Evolutionary conservation across 495 filamentous ascomycete genomes (phyloP), one percentile per base, ranked within the genome.

Genomic region (Penicillium chermesinum): DNA sequence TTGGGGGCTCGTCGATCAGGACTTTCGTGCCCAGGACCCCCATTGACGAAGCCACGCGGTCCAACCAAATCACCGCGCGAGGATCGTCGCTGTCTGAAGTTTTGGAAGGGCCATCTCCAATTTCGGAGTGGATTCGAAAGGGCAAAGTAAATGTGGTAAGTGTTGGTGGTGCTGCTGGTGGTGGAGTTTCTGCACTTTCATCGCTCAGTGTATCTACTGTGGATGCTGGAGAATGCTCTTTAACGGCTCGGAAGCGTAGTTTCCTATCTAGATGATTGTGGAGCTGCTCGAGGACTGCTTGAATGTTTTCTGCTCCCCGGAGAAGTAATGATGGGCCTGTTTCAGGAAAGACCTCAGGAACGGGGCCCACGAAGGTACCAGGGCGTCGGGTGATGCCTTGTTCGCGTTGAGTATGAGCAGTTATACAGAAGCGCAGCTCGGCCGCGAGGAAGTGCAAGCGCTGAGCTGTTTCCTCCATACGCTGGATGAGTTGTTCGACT

Each of bases 21-120:
- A 57, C 25, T 19, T 44, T 59, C 0, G 58, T 50, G 6, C 62
- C 59, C 8, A 69, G 36, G 44, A 63, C 58, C 2, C 66, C 66
- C 64, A 69, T 65, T n/a, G 64, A 68, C 21, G 64, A 70, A 12
- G 64, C 68, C 35, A 71, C 55, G 2, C 60, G 62, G 41, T 71
- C 68, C 42, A 71, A 35, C 66, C 63, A 69, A 20, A 63, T 62
- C 5, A 63, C 59, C 6, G 60, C 59, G 18, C 48, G 54, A 4
- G 58, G 51, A 32, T 57, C 54, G 48, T 54, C 39, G 0, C 38
- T 39, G 49, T 64, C 53, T n/a, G 53, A 52, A 8, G 51, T 57
- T 45, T 42, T 41, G 1, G 50, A 55, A 1, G 61, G 63, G 16
- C 62, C 55, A n/a, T 53, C 44, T 16, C 48, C 56, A 27, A 69